Evolutionary conservation across 257 asterid genomes (phyloP).

Genomic region (Solanum gandarillasii): DNA sequence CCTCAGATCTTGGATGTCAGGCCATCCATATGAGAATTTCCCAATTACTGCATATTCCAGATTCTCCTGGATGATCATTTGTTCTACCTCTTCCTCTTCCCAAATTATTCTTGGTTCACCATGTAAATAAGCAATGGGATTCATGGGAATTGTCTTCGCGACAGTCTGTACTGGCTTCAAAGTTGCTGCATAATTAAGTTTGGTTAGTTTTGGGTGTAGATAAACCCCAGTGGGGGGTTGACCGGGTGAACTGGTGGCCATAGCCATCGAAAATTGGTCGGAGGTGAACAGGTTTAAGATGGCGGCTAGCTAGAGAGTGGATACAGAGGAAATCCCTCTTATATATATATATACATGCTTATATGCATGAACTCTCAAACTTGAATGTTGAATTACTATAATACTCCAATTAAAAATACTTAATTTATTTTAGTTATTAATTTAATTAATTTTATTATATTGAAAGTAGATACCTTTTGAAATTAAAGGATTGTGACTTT

Average conservation of each 20-base stretch:
- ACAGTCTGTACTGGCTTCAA: neutral
- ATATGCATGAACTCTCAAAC: no score
- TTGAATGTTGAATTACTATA: no score
- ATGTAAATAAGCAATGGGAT: neutral
- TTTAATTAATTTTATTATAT: no score
- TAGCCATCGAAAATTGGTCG: neutral
- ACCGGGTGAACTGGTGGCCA: neutral
- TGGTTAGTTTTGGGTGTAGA: neutral
- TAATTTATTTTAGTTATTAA: no score
- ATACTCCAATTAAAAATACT: no score
- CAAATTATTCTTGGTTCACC: neutral
- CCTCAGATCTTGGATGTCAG: neutral
- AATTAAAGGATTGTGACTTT: no score
- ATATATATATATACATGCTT: no score
- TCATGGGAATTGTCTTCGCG: neutral
- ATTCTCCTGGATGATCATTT: neutral
- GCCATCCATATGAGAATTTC: neutral
- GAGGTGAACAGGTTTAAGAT: no score
- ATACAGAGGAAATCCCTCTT: no score
- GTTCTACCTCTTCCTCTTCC: neutral
- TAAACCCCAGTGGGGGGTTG: neutral
- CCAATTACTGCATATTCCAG: neutral
- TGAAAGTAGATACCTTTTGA: no score
- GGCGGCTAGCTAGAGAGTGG: no score
- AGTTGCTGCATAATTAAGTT: neutral